Evolutionary conservation across 2,329 filamentous ascomycete species (phyloP).

Genomic region (Rhynchosporium secalis): DNA sequence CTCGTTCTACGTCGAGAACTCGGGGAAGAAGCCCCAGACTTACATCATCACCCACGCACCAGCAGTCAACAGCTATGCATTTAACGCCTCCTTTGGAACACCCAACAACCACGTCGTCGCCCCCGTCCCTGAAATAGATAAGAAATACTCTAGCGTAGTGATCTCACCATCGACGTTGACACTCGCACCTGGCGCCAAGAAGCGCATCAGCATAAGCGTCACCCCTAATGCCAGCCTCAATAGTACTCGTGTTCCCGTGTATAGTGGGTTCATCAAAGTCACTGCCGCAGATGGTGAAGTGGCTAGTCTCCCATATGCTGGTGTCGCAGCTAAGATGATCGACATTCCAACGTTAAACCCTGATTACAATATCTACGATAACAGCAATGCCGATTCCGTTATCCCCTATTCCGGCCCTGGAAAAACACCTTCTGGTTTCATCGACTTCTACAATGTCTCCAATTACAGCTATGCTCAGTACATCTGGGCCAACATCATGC

Average conservation of each 20-base stretch:
- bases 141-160: slow-evolving; percentile 8
- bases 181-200: slow-evolving; percentile 9
- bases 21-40: not conserved
- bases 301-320: slow-evolving; percentile 4
- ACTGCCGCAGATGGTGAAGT: not conserved
- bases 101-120: not conserved
- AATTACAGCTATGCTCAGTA: not conserved
- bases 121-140: not conserved
- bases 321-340: slow-evolving; percentile 15
- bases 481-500: slow-evolving; percentile 10
- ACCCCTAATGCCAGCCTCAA: slow-evolving; percentile 7
- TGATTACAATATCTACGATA: not conserved
- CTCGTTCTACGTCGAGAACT: slow-evolving; percentile 14
- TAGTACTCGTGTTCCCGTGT: slow-evolving; percentile 2
- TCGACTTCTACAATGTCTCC: slow-evolving; percentile 7
- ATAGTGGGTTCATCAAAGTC: slow-evolving; percentile 14
- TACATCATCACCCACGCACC: slow-evolving; percentile 5
- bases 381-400: not conserved
- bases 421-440: not conserved
- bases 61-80: slow-evolving; percentile 12
- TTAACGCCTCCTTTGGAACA: not conserved
- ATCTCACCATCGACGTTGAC: not conserved
- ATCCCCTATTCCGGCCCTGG: not conserved
- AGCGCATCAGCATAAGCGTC: slow-evolving; percentile 8
- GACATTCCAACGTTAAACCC: slow-evolving; percentile 8